phyloP scores from a whole-genome alignment of 169 alveolate species.

The Plasmodium relictum region DNA sequence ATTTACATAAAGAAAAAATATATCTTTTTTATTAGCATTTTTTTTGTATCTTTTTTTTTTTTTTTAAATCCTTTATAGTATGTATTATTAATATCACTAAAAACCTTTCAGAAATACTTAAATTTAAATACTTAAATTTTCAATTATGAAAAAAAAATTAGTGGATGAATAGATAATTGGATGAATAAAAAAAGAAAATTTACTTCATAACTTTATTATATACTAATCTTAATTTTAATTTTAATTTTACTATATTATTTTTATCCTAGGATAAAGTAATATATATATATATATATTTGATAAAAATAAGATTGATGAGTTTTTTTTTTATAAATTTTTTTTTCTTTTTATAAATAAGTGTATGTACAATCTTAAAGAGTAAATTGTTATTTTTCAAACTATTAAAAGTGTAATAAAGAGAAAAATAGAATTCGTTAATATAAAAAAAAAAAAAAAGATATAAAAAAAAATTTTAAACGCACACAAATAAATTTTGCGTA shows the following conservation, averaged over 20 bases:
- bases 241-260: too few relatives aligned
- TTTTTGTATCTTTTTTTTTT: constrained; percentile 2
- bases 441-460: background rate
- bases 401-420: background rate
- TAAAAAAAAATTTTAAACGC: too few relatives aligned
- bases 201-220: background rate
- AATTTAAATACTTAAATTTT: background rate
- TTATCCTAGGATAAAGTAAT: too few relatives aligned
- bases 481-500: too few relatives aligned
- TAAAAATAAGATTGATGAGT: too few relatives aligned
- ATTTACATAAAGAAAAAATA: background rate
- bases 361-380: background rate
- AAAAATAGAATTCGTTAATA: background rate
- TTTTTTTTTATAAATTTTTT: background rate
- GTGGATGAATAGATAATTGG: too few relatives aligned
- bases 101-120: too few relatives aligned
- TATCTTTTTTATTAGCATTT: background rate
- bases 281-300: too few relatives aligned
- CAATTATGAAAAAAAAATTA: background rate
- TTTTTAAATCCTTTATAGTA: background rate
- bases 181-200: background rate
- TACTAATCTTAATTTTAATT: too few relatives aligned
- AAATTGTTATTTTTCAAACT: background rate
- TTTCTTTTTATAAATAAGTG: background rate
- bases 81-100: background rate